Evolutionary conservation across 371 early-diverging fungal species (phyloP).

Genomic region (Mucor indicus): DNA sequence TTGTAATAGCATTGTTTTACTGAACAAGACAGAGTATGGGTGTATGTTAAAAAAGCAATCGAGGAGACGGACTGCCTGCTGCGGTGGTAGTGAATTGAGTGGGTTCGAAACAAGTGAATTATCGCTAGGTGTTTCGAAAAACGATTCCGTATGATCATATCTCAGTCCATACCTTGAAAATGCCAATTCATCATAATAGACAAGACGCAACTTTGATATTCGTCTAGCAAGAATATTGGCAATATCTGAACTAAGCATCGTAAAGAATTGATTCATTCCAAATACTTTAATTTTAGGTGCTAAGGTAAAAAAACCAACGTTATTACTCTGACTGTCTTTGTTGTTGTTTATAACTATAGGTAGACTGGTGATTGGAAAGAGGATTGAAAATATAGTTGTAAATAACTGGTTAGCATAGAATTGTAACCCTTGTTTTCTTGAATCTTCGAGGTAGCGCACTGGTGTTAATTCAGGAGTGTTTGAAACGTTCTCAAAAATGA

Average conservation of each 20-base stretch:
- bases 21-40: constrained; percentile 25
- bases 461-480: constrained; percentile 1
- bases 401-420: too few relatives aligned
- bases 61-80: constrained; percentile 27
- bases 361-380: too few relatives aligned
- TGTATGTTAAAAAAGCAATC: constrained; percentile 27
- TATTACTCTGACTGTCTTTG: too few relatives aligned
- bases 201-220: constrained; percentile 7
- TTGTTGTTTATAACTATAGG: too few relatives aligned
- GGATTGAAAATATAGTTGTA: constrained; percentile 2
- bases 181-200: constrained; percentile 2
- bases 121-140: constrained; percentile 7
- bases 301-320: too few relatives aligned
- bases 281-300: constrained; percentile 8
- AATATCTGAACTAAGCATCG: constrained; percentile 16
- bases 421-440: background rate
- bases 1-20: constrained; percentile 32
- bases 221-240: constrained; percentile 9
- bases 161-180: constrained; percentile 1
- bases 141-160: constrained; percentile 10
- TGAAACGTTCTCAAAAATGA: constrained; percentile 20
- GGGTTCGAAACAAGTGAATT: constrained; percentile 11
- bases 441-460: constrained; percentile 7
- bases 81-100: constrained; percentile 21
- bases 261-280: constrained; percentile 16